Percentiles rank a stretch among this genome's conserved stretches.
Evolutionary conservation across 352 stramenopile genomes (phyloP).

Genomic region (Blastocystis sp.): DNA sequence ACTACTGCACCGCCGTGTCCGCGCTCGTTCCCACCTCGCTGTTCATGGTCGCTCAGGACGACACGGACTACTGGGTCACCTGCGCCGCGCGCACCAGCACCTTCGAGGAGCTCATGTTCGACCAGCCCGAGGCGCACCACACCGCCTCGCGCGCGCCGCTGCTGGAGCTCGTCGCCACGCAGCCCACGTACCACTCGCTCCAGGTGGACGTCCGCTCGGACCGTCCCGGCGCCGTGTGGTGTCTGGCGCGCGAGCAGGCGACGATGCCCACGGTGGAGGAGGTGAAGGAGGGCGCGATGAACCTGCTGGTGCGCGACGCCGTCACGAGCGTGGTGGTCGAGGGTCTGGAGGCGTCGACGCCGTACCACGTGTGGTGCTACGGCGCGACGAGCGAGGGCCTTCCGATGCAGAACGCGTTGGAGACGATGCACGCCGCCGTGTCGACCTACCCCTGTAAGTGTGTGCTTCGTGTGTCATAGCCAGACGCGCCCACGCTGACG

Average conservation of each 20-base stretch:
- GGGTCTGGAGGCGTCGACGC: constrained; percentile 7
- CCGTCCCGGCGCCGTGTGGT: constrained; percentile 35
- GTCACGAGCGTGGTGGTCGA: neutral
- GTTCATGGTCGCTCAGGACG: neutral
- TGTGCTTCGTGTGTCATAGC: neutral
- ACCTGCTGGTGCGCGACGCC: neutral
- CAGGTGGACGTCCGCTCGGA: constrained; percentile 17
- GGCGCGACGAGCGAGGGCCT: constrained; percentile 39
- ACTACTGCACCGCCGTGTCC: neutral
- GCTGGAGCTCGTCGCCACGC: neutral
- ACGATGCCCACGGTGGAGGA: constrained; percentile 5
- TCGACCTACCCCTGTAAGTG: neutral
- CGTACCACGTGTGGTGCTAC: constrained; percentile 60
- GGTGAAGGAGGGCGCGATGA: constrained; percentile 2
- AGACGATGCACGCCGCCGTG: neutral
- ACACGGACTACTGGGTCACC: constrained; percentile 11
- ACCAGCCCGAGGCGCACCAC: neutral
- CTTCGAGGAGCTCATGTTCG: neutral
- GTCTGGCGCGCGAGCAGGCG: neutral
- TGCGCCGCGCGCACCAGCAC: constrained; percentile 15
- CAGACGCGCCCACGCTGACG: constrained; percentile 17
- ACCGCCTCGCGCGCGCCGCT: constrained; percentile 10
- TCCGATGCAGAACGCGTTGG: neutral
- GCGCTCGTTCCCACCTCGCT: neutral
- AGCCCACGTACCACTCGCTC: neutral